Conservation (phyloP, 805 yeast species). For the Wickerhamomyces kurtzmanii region DNA sequence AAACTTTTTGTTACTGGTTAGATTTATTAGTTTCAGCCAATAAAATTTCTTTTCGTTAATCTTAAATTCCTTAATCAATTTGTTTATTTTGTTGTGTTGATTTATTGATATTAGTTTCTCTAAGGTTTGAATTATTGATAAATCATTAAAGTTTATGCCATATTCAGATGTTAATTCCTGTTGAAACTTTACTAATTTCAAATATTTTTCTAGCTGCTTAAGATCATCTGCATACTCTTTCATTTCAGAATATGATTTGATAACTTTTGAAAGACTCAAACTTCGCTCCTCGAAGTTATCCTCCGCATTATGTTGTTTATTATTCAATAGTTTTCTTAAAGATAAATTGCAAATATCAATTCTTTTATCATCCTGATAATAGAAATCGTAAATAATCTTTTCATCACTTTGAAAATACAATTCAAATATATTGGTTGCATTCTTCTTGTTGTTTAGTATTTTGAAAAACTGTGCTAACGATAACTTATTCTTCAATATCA, state of each 20-base stretch:
- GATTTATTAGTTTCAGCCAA: constrained; percentile 38
- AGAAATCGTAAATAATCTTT: constrained; percentile 39
- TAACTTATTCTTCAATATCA: constrained; percentile 40
- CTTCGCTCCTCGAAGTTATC: constrained; percentile 12
- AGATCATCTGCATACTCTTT: constrained; percentile 24
- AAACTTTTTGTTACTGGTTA: constrained; percentile 38
- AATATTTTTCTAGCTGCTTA: constrained; percentile 32
- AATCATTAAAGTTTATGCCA: constrained; percentile 27
- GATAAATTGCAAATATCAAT: constrained; percentile 34
- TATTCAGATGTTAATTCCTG: constrained; percentile 30
- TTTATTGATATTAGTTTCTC: constrained; percentile 31
- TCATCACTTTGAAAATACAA: constrained; percentile 23
- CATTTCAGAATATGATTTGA: constrained; percentile 21
- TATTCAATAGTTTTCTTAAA: constrained; percentile 18
- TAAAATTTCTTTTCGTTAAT: constrained; percentile 49
- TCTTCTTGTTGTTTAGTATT: constrained; percentile 37
- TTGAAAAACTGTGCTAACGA: constrained; percentile 63
- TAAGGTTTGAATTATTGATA: constrained; percentile 40
- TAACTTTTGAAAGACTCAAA: constrained; percentile 17
- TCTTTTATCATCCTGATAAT: constrained; percentile 54
- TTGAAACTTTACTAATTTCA: constrained; percentile 33
- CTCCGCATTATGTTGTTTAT: constrained; percentile 3
- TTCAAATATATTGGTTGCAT: constrained; percentile 24
- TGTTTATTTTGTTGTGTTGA: constrained; percentile 39
- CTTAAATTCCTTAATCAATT: constrained; percentile 41